Conservation (phyloP, 495 filamentous ascomycete genomes). For the Annulohypoxylon nitens region DNA sequence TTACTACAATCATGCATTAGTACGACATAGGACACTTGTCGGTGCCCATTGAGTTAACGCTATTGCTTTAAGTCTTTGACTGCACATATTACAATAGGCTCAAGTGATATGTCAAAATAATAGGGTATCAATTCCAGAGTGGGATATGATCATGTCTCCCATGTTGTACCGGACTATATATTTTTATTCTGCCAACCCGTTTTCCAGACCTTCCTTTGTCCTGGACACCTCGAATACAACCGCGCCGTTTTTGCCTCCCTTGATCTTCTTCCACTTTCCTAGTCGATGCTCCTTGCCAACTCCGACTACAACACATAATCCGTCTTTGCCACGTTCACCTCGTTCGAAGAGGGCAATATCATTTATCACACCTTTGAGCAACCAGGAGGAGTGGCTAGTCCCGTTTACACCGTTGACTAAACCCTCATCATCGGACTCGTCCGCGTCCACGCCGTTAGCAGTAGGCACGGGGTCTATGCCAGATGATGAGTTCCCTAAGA, state of each 20-base stretch:
- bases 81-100: not conserved
- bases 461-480: slow-evolving; percentile 1
- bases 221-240: slow-evolving; percentile 83
- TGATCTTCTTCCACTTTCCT: slow-evolving; percentile 76
- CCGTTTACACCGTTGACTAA: slow-evolving; percentile 26
- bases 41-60: not conserved
- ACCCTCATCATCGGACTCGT: slow-evolving; percentile 32
- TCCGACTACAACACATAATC: slow-evolving; percentile 82
- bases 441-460: slow-evolving; percentile 24
- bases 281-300: slow-evolving; percentile 88
- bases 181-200: slow-evolving; percentile 40
- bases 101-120: slow-evolving; percentile 21
- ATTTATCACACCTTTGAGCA: slow-evolving; percentile 82
- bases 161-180: slow-evolving; percentile 25
- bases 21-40: not conserved
- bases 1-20: not conserved
- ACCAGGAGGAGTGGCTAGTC: slow-evolving; percentile 23
- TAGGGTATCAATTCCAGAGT: slow-evolving; percentile 45
- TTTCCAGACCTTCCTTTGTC: slow-evolving; percentile 46
- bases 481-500: slow-evolving; percentile 63
- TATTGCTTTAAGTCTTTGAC: not conserved
- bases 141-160: slow-evolving; percentile 27
- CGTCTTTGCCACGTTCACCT: slow-evolving; percentile 76
- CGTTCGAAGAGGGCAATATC: slow-evolving; percentile 86
- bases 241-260: slow-evolving; percentile 78